Evolutionary conservation across 164 flowering plant genomes (phyloP).

Genomic region (Malania oleifera): DNA sequence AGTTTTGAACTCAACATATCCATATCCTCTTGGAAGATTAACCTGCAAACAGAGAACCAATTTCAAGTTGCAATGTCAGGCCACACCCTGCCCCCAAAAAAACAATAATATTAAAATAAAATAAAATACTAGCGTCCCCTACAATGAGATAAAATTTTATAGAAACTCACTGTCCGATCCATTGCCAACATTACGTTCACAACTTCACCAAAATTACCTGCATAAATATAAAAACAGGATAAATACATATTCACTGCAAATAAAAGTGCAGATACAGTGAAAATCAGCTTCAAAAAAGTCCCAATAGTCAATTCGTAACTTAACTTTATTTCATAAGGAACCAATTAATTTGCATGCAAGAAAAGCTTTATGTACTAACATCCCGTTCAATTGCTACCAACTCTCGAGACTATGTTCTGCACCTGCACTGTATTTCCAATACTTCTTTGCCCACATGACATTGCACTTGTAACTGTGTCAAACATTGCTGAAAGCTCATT

Average conservation of each 20-base stretch:
- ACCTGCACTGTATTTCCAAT: no score
- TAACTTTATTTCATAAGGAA: no score
- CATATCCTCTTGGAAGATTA: slow-evolving; percentile 86
- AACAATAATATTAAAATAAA: no score
- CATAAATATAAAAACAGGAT: slow-evolving; percentile 6
- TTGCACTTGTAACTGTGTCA: no score
- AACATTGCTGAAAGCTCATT: no score
- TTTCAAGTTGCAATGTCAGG: background rate
- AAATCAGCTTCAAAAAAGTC: background rate
- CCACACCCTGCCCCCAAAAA: no score
- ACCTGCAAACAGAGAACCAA: slow-evolving; percentile 44
- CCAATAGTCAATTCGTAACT: no score
- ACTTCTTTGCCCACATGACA: no score
- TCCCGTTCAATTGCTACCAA: no score
- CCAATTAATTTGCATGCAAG: no score
- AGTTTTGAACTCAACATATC: slow-evolving; percentile 85
- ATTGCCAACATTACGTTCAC: slow-evolving; percentile 70
- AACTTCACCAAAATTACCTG: slow-evolving; percentile 94
- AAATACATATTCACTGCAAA: background rate
- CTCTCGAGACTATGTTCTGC: no score
- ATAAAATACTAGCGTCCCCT: background rate
- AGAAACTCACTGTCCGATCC: slow-evolving; percentile 70
- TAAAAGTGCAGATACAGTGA: background rate
- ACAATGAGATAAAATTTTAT: background rate
- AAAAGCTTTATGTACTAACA: no score